Base-by-base conservation (phyloP, 2,329 filamentous ascomycete genomes). In the Claviceps sorghi region DNA sequence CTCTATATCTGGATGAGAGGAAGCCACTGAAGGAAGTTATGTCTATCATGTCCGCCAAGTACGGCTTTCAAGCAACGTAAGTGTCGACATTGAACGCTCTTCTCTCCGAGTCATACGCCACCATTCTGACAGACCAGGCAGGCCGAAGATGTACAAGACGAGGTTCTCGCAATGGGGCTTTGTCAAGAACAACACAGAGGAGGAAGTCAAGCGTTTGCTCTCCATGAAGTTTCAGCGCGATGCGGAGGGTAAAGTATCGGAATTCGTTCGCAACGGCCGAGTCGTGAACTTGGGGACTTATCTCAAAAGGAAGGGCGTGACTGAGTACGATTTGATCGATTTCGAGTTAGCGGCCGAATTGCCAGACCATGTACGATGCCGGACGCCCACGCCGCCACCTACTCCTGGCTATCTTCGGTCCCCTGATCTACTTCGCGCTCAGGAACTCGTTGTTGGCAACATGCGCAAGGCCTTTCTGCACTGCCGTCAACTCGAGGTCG, bases 121-220 rank as follows among this genome's bases (percentile, higher is more conserved):
- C n/a, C 22, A 5, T 30, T 43, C 60, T 64, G 48, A 62, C 55
- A 44, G 32, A 10, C 15, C 21, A 32, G 22, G 4, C 48, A 76
- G 74, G 19, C 72, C 74, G 19, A 75, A 76, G 56, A 77, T 77
- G 74, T 77, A 77, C 61, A 77, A 77, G 59, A 75, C 73, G n/a
- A 66, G 74, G 26, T 76, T 76, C 58, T 74, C 74, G 15, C 72
- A 76, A 55, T 77, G 74, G 74, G 73, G 73, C 0, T 77, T 77
- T 55, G 73, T 73, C 42, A 77, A 77, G 63, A 76, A 77, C 54
- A 76, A 76, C 55, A 76, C 73, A 43, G 74, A 76, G 53, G 73
- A 75, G 29, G 74, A 76, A 53, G 72, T 76, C 8, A 74, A 75
- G 59, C 66, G 69, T 19, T 64, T 77, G 49, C 62, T 77, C 9